Evolutionary conservation across 2,329 filamentous ascomycete genomes (phyloP).

Genomic region (Fusarium incarnatum): DNA sequence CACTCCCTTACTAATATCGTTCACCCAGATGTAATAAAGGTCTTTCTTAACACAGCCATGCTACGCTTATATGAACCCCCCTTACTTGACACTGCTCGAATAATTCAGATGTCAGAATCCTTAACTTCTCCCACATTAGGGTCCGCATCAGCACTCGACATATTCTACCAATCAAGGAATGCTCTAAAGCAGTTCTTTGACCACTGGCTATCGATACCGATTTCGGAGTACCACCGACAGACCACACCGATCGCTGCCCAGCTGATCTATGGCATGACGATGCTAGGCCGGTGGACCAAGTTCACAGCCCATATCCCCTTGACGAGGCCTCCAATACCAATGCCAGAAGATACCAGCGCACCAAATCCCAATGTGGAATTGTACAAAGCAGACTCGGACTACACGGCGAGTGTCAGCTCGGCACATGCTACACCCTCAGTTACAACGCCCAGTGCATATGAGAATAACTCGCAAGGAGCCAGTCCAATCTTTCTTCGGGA

Average conservation of each 20-base stretch:
- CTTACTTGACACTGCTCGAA: conserved; percentile 54
- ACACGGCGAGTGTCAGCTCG: conserved; percentile 23
- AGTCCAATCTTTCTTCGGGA: conserved; percentile 44
- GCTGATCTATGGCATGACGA: conserved; percentile 62
- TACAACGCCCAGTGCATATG: conserved; percentile 24
- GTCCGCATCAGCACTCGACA: conserved; percentile 59
- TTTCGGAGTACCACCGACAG: conserved; percentile 57
- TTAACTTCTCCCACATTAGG: conserved; percentile 54
- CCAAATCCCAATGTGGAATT: conserved; percentile 29
- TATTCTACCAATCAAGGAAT: conserved; percentile 61
- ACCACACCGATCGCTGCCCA: conserved; percentile 60
- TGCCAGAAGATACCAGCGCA: conserved; percentile 44
- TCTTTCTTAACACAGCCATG: conserved; percentile 55
- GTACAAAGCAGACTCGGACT: conserved; percentile 44
- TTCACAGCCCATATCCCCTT: conserved; percentile 55
- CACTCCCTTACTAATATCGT: rapidly evolving
- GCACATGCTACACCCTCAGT: conserved; percentile 10
- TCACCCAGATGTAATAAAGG: conserved; percentile 53
- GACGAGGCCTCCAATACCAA: conserved; percentile 39
- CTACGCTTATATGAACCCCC: conserved; percentile 63
- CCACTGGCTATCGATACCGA: conserved; percentile 59
- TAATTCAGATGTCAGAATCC: conserved; percentile 58
- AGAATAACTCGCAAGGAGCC: conserved; percentile 19
- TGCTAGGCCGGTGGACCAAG: conserved; percentile 64
- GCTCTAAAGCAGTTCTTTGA: conserved; percentile 64